Evolutionary conservation across 179 eudicot genomes (phyloP), one percentile per base, ranked within the genome.

Genomic region (Spergularia azorica): DNA sequence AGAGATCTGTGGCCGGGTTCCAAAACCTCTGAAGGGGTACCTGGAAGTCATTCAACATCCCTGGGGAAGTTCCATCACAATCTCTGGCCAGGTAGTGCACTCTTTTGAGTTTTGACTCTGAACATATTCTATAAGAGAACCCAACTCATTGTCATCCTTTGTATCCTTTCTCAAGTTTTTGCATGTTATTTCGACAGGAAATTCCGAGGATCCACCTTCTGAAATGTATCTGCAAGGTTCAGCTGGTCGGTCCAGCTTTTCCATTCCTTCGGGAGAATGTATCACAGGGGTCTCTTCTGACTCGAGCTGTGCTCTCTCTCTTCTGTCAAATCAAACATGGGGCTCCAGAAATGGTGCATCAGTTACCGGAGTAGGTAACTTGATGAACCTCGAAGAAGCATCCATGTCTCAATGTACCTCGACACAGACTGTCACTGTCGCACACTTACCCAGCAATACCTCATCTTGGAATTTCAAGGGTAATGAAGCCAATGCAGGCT

Each of bases 281-380:
- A 83, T 82, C 80, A 78, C 84, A 41, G 88, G 88, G 67, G 87
- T 85, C 73, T 74, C 85, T 51, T 38, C 82, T 65, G 85, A 82
- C 74, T 75, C 85, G 5, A 75, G 73, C 76, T 82, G 97, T 95
- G 98, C 97, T 95, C 97, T 93, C 98, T 95, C 98, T 95, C 97
- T 95, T 95, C 98, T 95, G 98, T 95, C 98, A 95, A 90, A 80
- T 85, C 93, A 90, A 80, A 77, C 92, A 63, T 90, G 97, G 92
- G 85, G 79, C 89, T 84, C 91, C 80, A 85, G 84, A 80, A 85
- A 77, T 84, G 88, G 77, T 54, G 60, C 91, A 75, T 84, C 86
- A 43, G 73, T 80, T 80, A 86, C 84, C 60, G 90, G 76, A 75
- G 71, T 62, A 0, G 80, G 75, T 76, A 82, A 62, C 87, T 79